Conservation (phyloP, 129 eudicot species). For the Ambrosia trifida region DNA sequence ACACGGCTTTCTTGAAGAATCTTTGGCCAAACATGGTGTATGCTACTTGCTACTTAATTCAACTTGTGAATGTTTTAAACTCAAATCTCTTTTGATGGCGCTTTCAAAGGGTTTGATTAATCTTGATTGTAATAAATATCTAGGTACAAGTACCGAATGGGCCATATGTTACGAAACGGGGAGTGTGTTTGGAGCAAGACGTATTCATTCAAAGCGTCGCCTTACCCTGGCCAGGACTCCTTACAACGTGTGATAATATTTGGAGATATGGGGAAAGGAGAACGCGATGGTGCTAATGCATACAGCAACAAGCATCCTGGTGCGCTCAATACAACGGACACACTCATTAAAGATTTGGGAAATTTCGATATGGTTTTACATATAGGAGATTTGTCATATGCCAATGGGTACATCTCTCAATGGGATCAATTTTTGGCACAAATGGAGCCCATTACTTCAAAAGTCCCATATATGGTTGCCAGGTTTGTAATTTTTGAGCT, state of each 20-base stretch:
- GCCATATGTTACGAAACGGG: conserved; percentile 54
- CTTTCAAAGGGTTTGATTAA: too few relatives aligned
- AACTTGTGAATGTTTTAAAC: not conserved
- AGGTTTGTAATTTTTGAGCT: conserved; percentile 38
- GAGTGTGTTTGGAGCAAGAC: conserved; percentile 55
- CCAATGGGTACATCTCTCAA: conserved; percentile 77
- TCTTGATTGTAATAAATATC: not conserved
- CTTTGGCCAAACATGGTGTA: conserved; percentile 72
- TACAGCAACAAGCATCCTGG: conserved; percentile 75
- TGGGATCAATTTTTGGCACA: conserved; percentile 85
- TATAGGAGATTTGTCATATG: conserved; percentile 64
- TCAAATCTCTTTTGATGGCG: not conserved
- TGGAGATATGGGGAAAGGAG: conserved; percentile 92
- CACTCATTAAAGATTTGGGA: conserved; percentile 56
- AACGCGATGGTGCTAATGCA: conserved; percentile 80
- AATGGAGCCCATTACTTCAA: conserved; percentile 68
- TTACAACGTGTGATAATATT: conserved; percentile 66
- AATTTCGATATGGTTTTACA: conserved; percentile 70
- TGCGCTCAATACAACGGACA: conserved; percentile 66
- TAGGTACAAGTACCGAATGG: conserved; percentile 71
- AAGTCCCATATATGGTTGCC: conserved; percentile 73
- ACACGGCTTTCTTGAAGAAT: conserved; percentile 72
- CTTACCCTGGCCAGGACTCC: conserved; percentile 80
- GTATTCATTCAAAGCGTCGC: conserved; percentile 68
- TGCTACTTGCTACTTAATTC: conserved; percentile 19